Evolutionary conservation across 306 rosid species (phyloP).

Genomic region (Canavalia ensiformis): DNA sequence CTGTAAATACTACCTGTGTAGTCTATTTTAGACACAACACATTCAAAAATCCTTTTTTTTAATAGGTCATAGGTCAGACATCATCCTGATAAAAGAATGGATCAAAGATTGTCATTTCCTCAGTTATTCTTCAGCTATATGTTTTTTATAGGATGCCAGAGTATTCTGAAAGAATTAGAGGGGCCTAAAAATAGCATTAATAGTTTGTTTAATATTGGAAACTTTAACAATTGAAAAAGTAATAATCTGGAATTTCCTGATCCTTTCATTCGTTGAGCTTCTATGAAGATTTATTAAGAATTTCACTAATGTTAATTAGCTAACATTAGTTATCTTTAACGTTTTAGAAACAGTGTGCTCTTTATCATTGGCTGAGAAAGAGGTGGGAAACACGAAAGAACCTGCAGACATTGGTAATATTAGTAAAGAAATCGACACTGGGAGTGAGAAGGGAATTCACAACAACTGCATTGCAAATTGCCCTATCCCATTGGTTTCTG

Average conservation of each 20-base stretch:
- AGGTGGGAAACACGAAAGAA: constrained; percentile 43
- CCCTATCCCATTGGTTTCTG: constrained; percentile 44
- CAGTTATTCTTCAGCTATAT: constrained; percentile 13
- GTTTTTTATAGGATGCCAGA: constrained; percentile 23
- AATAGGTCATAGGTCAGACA: not conserved
- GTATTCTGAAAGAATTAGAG: not conserved
- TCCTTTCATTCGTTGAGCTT: constrained; percentile 45
- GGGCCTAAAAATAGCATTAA: not conserved
- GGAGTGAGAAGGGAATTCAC: constrained; percentile 45
- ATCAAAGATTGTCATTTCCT: not conserved
- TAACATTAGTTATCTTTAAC: constrained; percentile 36
- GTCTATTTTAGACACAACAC: too few relatives aligned
- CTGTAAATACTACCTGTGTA: too few relatives aligned
- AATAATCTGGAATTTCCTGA: not conserved
- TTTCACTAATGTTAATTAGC: constrained; percentile 27
- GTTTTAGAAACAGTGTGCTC: constrained; percentile 60
- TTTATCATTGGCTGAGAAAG: constrained; percentile 50
- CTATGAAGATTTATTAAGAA: constrained; percentile 23
- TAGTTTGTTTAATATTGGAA: constrained; percentile 14
- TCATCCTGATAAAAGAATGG: not conserved
- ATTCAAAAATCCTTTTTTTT: too few relatives aligned
- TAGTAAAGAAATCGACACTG: constrained; percentile 46
- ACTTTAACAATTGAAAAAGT: not conserved
- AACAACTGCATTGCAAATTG: constrained; percentile 54
- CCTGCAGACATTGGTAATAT: constrained; percentile 42